A percentile compares a stretch with the other conserved stretches of the same genome.
phyloP scores from a whole-genome alignment of 1,284 basidiomycete genomes.

The Wolfiporia cocos region DNA sequence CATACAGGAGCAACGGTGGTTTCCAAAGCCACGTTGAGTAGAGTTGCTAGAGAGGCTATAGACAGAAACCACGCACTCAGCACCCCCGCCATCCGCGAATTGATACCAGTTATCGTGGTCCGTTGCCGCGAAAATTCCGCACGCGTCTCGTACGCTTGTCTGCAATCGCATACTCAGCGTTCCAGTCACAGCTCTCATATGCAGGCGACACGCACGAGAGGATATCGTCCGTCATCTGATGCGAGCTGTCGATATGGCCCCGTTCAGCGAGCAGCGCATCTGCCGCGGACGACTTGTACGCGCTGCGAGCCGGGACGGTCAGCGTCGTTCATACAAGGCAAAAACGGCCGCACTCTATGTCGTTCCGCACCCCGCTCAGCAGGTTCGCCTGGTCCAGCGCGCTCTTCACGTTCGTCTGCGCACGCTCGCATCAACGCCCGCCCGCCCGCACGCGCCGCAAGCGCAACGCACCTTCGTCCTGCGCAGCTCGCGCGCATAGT shows the following conservation, averaged over 20 bases:
- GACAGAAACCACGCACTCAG: conserved; percentile 50
- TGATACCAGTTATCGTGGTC: conserved; percentile 68
- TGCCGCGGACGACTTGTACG: conserved; percentile 85
- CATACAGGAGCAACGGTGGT: neutral
- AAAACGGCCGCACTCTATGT: conserved; percentile 73
- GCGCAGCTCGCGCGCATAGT: conserved; percentile 79
- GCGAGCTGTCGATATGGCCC: conserved; percentile 85
- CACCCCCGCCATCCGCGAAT: conserved; percentile 78
- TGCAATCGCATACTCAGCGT: conserved; percentile 28
- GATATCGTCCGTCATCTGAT: conserved; percentile 92
- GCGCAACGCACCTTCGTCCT: conserved; percentile 66
- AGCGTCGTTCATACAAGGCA: conserved; percentile 1
- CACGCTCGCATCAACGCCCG: neutral
- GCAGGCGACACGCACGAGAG: conserved; percentile 61
- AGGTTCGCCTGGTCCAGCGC: conserved; percentile 86
- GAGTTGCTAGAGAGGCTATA: neutral
- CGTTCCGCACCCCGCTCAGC: conserved; percentile 88
- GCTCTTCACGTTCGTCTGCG: conserved; percentile 72
- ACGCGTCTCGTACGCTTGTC: conserved; percentile 98
- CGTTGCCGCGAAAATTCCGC: conserved; percentile 89
- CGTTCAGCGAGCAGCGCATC: conserved; percentile 88
- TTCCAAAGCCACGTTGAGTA: no score
- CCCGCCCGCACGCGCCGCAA: neutral
- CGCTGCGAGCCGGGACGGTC: conserved; percentile 33
- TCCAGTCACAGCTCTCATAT: conserved; percentile 1